Base-by-base conservation (phyloP, 108 stramenopile species). In the Skeletonema costatum region DNA sequence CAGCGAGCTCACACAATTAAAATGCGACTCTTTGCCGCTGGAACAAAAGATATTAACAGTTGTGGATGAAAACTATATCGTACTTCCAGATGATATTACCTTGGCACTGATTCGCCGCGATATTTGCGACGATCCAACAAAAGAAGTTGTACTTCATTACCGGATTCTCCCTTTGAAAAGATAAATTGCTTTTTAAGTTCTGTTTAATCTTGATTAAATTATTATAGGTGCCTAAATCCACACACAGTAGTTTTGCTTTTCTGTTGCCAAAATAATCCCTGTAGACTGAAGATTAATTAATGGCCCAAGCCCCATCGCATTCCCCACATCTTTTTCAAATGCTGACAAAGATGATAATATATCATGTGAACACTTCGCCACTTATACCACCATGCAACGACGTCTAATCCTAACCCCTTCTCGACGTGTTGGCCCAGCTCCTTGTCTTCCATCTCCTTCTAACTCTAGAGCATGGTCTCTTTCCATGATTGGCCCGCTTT, bases 401-500 rank as follows among this genome's bases (percentile, higher is more conserved):
- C 0, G 25, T 25, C 25, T 25, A 16, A 29, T 29, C 8, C 33
- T 68, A 82, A 63, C 81, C 77, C 58, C 73, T 66, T 64, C 78
- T 77, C 14, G 68, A 75, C 7, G 84, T 71, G 68, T 85, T 77
- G 2, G 68, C 73, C 78, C 78, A 81, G 60, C 66, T 68, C 70
- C 58, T 80, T 12, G 76, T 78, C 77, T 88, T 89, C 61, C 64
- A 75, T 60, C 89, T 76, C 72, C 92, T 85, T 36, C 79, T 66
- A 44, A 58, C 48, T 41, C 87, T 75, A 11, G 92, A 93, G 70
- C 89, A 90, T 14, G 92, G 89, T 17, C 92, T 74, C 41, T 83
- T 78, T 5, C 92, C 92, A 41, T 88, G 77, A 69, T 93, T 93
- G 0, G 92, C 87, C 44, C 79, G 76, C 68, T 89, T 93, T 0